These are phyloP conservation scores for Fusarium incarnatum DNA, from an alignment of 2,329 filamentous ascomycete genomes.

Conservation along the genomic window DNA sequence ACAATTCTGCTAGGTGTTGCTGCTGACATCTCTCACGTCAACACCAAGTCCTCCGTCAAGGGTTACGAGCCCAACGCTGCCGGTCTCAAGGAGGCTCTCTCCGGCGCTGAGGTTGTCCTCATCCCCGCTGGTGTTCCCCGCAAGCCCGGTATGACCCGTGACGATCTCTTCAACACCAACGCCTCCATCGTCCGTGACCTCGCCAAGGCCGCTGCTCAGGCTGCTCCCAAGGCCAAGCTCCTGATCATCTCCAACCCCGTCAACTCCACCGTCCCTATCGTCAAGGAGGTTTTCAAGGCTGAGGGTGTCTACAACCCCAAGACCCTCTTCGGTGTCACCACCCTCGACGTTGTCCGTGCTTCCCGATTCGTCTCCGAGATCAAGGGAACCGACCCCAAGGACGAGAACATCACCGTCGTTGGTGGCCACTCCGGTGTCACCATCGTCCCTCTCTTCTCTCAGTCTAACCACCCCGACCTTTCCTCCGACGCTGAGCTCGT, in stretches of 20 bases:
- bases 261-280: conserved; percentile 99
- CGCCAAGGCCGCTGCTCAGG: conserved; percentile 91
- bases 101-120: conserved; percentile 91
- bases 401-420: conserved; percentile 95
- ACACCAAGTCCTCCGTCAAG: conserved; percentile 95
- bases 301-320: conserved; percentile 98
- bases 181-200: conserved; percentile 99
- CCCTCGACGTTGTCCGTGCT: conserved; percentile 97
- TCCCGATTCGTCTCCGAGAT: conserved; percentile 97
- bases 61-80: conserved; percentile 84
- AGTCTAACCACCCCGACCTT: conserved; percentile 88
- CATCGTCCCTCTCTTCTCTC: conserved; percentile 97
- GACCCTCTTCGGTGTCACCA: conserved; percentile 99
- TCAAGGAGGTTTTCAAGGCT: conserved; percentile 95
- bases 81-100: conserved; percentile 82
- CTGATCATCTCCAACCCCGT: conserved; percentile 99
- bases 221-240: conserved; percentile 91
- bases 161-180: conserved; percentile 99
- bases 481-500: conserved; percentile 82
- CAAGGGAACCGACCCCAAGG: conserved; percentile 88
- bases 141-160: conserved; percentile 99
- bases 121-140: conserved; percentile 98
- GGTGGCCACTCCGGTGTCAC: conserved; percentile 98
- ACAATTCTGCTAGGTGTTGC: conserved; percentile 79
- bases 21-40: conserved; percentile 98